Percentiles rank a stretch among this genome's conserved stretches.
Evolutionary conservation across 176 grass and related monocot genomes (phyloP).

Genomic region (Miscanthus lutarioriparius): DNA sequence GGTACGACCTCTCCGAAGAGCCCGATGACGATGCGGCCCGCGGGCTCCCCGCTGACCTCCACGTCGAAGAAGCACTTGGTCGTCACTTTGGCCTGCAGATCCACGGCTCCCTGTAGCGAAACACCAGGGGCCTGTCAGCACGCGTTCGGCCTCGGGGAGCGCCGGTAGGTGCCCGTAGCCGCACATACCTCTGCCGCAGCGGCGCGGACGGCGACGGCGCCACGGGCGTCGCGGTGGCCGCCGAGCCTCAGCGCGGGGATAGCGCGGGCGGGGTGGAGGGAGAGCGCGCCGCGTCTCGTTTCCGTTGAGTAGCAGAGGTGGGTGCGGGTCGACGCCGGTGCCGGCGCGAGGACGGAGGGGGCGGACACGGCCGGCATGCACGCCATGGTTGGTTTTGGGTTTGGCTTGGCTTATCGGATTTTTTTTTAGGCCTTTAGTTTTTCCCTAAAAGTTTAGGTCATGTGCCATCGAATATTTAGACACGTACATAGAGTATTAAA

Average conservation of each 20-base stretch:
- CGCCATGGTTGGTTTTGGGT: constrained; percentile 30
- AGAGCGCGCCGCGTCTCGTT: background rate
- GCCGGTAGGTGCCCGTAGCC: background rate
- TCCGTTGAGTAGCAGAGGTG: background rate
- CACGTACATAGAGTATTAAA: too few species aligned
- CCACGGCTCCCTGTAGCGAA: constrained; percentile 32
- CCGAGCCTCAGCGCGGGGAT: constrained; percentile 25
- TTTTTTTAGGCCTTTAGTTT: too few species aligned
- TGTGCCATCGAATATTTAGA: too few species aligned
- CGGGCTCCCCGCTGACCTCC: constrained; percentile 47
- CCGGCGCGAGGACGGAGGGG: constrained; percentile 28
- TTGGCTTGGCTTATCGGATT: constrained; percentile 27
- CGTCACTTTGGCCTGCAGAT: constrained; percentile 58
- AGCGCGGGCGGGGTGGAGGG: background rate
- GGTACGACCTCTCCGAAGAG: constrained; percentile 70
- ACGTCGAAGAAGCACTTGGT: constrained; percentile 66
- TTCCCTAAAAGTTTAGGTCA: too few species aligned
- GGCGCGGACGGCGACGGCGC: constrained; percentile 39
- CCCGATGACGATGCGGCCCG: constrained; percentile 60
- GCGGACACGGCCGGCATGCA: constrained; percentile 40
- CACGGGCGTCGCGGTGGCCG: constrained; percentile 29
- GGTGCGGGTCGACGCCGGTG: background rate
- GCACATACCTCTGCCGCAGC: constrained; percentile 33
- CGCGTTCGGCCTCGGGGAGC: background rate
- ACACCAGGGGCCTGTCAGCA: background rate